These are phyloP conservation scores for Citrus australasica DNA, from an alignment of 345 rosid species.

Conservation along the genomic window DNA sequence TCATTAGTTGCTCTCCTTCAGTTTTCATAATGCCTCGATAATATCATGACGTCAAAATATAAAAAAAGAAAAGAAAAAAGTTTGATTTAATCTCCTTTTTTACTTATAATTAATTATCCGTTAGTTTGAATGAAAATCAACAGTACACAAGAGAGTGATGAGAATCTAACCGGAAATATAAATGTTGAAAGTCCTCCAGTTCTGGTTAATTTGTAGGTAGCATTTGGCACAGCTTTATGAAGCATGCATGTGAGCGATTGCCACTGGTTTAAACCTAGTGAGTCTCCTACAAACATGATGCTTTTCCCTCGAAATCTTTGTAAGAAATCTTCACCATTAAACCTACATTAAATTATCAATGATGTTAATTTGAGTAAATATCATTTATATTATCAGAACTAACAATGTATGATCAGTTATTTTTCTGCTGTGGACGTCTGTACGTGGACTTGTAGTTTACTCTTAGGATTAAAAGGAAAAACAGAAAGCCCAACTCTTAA, in stretches of 20 bases:
- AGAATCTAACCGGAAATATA: constrained; percentile 45
- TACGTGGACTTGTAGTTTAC: too few relatives aligned
- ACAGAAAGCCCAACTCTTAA: too few relatives aligned
- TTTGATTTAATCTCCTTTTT: neutral
- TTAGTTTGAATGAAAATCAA: too few relatives aligned
- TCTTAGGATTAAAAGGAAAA: too few relatives aligned
- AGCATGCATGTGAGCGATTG: constrained; percentile 88
- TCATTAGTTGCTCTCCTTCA: too few relatives aligned
- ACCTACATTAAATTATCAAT: constrained; percentile 29
- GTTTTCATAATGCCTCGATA: too few relatives aligned
- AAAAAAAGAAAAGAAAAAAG: too few relatives aligned
- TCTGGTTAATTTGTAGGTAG: constrained; percentile 23
- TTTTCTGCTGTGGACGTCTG: too few relatives aligned
- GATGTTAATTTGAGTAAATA: too few relatives aligned
- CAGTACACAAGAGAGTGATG: neutral
- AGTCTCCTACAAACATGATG: constrained; percentile 82
- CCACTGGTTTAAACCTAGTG: constrained; percentile 83
- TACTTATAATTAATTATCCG: neutral
- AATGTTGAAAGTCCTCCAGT: constrained; percentile 53
- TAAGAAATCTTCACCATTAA: constrained; percentile 51
- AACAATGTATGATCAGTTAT: too few relatives aligned
- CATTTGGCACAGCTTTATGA: constrained; percentile 44
- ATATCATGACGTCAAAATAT: too few relatives aligned
- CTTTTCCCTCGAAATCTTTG: constrained; percentile 48
- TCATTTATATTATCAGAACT: too few relatives aligned